Evolutionary conservation across 352 stramenopile genomes (phyloP), one percentile per base, ranked within the genome.

Genomic region (Thraustotheca clavata): DNA sequence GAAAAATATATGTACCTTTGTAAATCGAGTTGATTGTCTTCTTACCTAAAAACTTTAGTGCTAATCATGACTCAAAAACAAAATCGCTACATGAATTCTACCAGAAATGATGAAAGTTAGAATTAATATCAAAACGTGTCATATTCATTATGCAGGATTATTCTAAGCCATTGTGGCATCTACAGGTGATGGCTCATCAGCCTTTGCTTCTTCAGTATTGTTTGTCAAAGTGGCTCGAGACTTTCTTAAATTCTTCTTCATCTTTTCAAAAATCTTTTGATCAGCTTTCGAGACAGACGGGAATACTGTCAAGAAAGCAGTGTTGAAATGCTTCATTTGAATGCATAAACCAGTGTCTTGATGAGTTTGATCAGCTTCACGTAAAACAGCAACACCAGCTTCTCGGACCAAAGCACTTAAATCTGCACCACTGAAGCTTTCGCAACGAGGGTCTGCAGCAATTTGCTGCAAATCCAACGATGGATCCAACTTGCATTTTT

Each of bases 351-450:
- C 63, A 38, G 46, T 67, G 1, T 69, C 69, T 39, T 52, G 54
- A 3, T 76, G 71, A 14, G 78, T 71, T 50, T 86, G 69, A 57
- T 87, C 73, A 0, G 79, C 76, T 50, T 86, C 79, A 0, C 84
- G 79, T 46, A 99, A 74, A 1, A 97, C 95, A 0, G 95, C 85
- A 50, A 99, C 84, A 26, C 96, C 95, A 3, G 97, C 97, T 73
- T 99, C 97, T 22, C 96, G 86, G 35, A 99, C 84, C 32, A 99
- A 76, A 3, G 95, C 96, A 40, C 93, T 94, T 36, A 99, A 84
- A 76, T 99, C 97, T 2, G 97, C 97, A 49, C 97, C 97, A 74
- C 83, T 98, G 74, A 99, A 99, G 29, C 96, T 86, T 20, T 96
- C 87, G 52, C 87, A 91, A n/a, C 88, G 84, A 39, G 73, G 26